A percentile compares a stretch with the other conserved stretches of the same genome.
phyloP scores from a whole-genome alignment of 2,329 filamentous ascomycete genomes.

The Cladosporium sp. region DNA sequence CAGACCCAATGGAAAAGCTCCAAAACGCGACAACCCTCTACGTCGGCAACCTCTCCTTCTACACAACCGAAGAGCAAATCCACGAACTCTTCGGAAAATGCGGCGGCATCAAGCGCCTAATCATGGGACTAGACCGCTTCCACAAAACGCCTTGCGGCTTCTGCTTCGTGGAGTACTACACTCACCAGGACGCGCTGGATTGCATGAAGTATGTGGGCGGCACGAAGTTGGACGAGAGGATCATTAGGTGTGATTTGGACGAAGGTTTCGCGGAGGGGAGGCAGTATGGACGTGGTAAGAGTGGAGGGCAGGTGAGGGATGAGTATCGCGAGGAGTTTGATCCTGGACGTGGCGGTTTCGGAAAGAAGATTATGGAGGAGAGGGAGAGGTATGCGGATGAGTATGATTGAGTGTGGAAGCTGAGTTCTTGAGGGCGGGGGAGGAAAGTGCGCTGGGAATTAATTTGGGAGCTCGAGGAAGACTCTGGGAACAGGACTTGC shows the following conservation, averaged over 20 bases:
- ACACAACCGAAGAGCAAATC: constrained; percentile 95
- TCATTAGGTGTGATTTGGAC: constrained; percentile 92
- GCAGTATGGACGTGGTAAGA: constrained; percentile 92
- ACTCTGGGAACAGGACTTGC: too few species aligned
- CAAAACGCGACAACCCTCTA: constrained; percentile 91
- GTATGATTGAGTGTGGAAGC: constrained; percentile 14
- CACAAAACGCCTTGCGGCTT: constrained; percentile 98
- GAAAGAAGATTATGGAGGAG: constrained; percentile 44
- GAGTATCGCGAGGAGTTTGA: constrained; percentile 98
- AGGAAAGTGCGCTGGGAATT: background rate
- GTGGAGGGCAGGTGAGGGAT: constrained; percentile 92
- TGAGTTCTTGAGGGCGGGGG: background rate
- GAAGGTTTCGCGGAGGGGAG: constrained; percentile 93
- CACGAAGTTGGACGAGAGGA: constrained; percentile 94
- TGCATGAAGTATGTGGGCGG: constrained; percentile 98
- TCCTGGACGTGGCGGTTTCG: constrained; percentile 82
- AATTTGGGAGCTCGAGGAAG: background rate
- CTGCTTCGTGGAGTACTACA: constrained; percentile 99
- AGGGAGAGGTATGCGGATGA: constrained; percentile 26
- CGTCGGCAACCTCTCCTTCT: constrained; percentile 81
- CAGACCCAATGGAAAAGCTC: constrained; percentile 70
- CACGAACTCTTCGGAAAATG: constrained; percentile 66
- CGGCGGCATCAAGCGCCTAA: constrained; percentile 94
- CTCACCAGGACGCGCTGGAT: constrained; percentile 91
- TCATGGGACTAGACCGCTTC: constrained; percentile 97